These are phyloP conservation scores for Pseudopyrenochaeta lycopersici DNA, from an alignment of 2,329 filamentous ascomycete genomes.

Conservation along the genomic window DNA sequence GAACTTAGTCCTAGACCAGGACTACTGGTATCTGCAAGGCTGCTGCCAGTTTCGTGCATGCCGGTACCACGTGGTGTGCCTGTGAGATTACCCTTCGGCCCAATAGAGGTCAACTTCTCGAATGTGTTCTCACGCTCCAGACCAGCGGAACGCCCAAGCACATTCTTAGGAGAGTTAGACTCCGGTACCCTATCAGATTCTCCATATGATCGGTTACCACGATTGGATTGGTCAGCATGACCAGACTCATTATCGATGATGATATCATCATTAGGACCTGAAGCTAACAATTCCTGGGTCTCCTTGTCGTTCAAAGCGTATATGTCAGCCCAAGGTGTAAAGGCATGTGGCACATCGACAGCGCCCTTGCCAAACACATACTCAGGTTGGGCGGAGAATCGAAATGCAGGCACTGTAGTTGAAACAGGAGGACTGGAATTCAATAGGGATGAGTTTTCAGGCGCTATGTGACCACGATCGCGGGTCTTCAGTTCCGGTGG, in stretches of 20 bases:
- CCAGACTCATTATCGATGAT: slow-evolving; percentile 30
- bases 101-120: slow-evolving; percentile 44
- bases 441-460: slow-evolving; percentile 9
- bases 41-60: slow-evolving; percentile 50
- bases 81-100: slow-evolving; percentile 48
- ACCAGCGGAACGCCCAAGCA: not conserved
- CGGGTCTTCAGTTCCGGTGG: slow-evolving; percentile 29
- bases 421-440: slow-evolving; percentile 23
- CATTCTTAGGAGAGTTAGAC: slow-evolving; percentile 12
- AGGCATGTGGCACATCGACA: slow-evolving; percentile 22
- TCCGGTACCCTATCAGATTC: not conserved
- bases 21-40: slow-evolving; percentile 49
- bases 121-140: slow-evolving; percentile 45
- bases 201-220: slow-evolving; percentile 4
- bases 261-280: slow-evolving; percentile 49
- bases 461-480: slow-evolving; percentile 12
- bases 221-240: not conserved
- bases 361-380: slow-evolving; percentile 1
- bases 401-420: slow-evolving; percentile 25
- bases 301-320: slow-evolving; percentile 44
- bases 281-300: slow-evolving; percentile 44
- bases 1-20: slow-evolving; percentile 34
- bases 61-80: slow-evolving; percentile 47
- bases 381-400: slow-evolving; percentile 2
- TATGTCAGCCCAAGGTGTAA: slow-evolving; percentile 26